Percentiles rank a stretch among this genome's conserved stretches.
Conservation (phyloP, 1,284 basidiomycete species). For the Cryptococcus maquisensis region DNA sequence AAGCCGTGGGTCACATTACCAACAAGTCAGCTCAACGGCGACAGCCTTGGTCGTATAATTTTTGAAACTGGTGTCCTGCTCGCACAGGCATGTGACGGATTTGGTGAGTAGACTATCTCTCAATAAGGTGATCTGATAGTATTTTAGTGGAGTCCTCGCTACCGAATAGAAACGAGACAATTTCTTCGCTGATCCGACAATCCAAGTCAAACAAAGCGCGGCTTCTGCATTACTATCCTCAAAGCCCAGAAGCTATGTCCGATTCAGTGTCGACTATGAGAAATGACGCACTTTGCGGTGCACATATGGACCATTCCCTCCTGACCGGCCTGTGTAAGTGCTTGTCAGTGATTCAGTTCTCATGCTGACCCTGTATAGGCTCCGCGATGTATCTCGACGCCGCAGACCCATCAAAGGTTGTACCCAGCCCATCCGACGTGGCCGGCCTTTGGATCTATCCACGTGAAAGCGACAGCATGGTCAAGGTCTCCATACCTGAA, state of each 20-base stretch:
- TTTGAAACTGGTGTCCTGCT: constrained; percentile 73
- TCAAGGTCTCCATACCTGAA: constrained; percentile 75
- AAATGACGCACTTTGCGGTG: constrained; percentile 69
- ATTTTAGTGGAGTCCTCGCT: background rate
- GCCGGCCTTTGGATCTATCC: constrained; percentile 88
- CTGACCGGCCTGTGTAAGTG: constrained; percentile 73
- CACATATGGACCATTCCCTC: constrained; percentile 69
- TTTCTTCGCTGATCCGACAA: constrained; percentile 34
- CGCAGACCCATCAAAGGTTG: constrained; percentile 51
- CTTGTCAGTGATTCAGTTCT: background rate
- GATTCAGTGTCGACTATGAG: constrained; percentile 18
- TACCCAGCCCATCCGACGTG: constrained; percentile 63
- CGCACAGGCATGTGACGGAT: constrained; percentile 78
- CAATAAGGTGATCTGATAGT: too few species aligned
- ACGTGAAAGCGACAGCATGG: constrained; percentile 52
- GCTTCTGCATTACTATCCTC: constrained; percentile 83
- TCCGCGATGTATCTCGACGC: constrained; percentile 68
- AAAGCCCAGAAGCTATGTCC: constrained; percentile 49
- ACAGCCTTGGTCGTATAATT: constrained; percentile 60
- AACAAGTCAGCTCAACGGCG: background rate
- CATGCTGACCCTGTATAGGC: constrained; percentile 17
- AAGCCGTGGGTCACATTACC: constrained; percentile 17
- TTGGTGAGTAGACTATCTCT: constrained; percentile 55
- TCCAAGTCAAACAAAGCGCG: constrained; percentile 58
- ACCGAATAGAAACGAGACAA: constrained; percentile 2